These are phyloP conservation scores for Fermentozyma sake DNA, from an alignment of 1,139 yeast genomes.

Conservation along the genomic window DNA sequence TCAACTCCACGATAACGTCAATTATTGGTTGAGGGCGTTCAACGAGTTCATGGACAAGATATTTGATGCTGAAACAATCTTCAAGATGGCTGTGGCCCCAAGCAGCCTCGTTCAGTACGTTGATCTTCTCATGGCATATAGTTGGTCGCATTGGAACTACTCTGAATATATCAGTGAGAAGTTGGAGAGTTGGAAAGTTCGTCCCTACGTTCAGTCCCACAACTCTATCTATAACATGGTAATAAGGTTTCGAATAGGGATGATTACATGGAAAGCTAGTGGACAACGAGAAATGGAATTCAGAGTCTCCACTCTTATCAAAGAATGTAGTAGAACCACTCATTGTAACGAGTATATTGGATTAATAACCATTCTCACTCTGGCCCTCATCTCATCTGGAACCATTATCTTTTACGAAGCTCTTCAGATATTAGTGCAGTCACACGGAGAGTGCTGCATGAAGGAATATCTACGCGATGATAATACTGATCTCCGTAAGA, in stretches of 20 bases:
- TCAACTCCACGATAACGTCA: conserved; percentile 23
- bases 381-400: conserved; percentile 33
- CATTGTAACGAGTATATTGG: conserved; percentile 29
- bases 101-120: conserved; percentile 14
- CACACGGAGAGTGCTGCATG: conserved; percentile 36
- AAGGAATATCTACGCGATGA: conserved; percentile 22
- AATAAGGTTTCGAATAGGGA: too few relatives aligned
- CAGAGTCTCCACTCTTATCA: conserved; percentile 22
- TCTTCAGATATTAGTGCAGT: conserved; percentile 18
- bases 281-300: conserved; percentile 15
- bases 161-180: conserved; percentile 8
- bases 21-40: conserved; percentile 28
- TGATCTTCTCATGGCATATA: conserved; percentile 32
- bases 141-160: conserved; percentile 36
- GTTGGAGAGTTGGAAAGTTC: conserved; percentile 10
- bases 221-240: too few relatives aligned
- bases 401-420: conserved; percentile 26
- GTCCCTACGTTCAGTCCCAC: too few relatives aligned
- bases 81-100: conserved; percentile 15
- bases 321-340: conserved; percentile 17
- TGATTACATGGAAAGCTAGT: too few relatives aligned
- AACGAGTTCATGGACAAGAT: conserved; percentile 31
- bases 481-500: conserved; percentile 19
- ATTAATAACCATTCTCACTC: conserved; percentile 31
- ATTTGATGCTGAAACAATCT: conserved; percentile 26